Base-by-base conservation (phyloP, 176 grass and related monocot species). In the Alloteropsis semialata region DNA sequence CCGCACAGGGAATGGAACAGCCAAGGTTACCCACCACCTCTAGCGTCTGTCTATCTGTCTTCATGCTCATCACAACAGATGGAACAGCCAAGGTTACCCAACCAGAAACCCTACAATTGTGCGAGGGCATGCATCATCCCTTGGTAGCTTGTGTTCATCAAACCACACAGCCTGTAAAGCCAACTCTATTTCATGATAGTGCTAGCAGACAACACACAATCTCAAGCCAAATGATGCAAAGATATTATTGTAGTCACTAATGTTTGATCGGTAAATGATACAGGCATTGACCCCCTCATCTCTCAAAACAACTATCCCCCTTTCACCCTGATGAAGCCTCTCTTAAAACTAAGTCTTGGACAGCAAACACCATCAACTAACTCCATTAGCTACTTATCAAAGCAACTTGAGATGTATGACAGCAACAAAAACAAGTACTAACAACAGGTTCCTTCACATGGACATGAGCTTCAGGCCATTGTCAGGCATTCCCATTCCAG, bases 401-500 rank as follows among this genome's bases (percentile, higher is more conserved):
- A 88, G 16, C 57, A 37, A 66, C 68, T 82, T 77, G 54, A 81
- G 11, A 56, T 46, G 36, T 65, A 72, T 60, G 54, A 38, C 46
- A 77, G 72, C 9, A 70, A 75, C 44, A 34, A 46, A 80, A 63
- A 18, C 46, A 80, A 75, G 49, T 15, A 69, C 69, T 15, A 68
- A 41, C 5, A 39, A 10, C 39, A 49, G 41, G 42, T 61, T 85
- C 68, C 43, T 79, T 79, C 78, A 95, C 76, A 84, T 77, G 48
- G 92, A 95, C 96, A 95, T 98, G 44, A 98, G 89, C 91, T 95
- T 98, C 62, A 85, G 80, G 53, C 96, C 96, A 65, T 98, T 93
- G 63, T 98, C 96, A 60, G 96, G 96, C 90, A 79, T 93, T 71
- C 96, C 96, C 96, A 98, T 98, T 67, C 96, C 92, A 63, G 84